phyloP scores from a whole-genome alignment of 805 yeast genomes.

The Candida peoriensis region DNA sequence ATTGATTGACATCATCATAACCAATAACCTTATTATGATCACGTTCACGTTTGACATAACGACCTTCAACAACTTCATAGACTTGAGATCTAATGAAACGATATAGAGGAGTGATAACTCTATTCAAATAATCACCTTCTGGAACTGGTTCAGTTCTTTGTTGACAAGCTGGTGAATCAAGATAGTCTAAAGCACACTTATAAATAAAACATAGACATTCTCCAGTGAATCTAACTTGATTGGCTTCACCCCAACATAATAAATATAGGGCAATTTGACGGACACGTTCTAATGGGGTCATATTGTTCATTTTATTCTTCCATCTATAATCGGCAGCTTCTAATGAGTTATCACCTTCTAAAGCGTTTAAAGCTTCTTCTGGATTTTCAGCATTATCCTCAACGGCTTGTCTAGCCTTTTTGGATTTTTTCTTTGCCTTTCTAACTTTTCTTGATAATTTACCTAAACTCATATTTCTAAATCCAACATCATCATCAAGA shows the following conservation, averaged over 20 bases:
- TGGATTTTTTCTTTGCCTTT: conserved; percentile 75
- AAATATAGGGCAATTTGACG: conserved; percentile 74
- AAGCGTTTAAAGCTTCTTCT: conserved; percentile 52
- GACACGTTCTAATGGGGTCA: conserved; percentile 73
- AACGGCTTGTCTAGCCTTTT: conserved; percentile 66
- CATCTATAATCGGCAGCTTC: conserved; percentile 81
- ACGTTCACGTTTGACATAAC: conserved; percentile 72
- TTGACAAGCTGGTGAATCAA: conserved; percentile 85
- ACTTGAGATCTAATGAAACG: conserved; percentile 76
- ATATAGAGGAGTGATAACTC: conserved; percentile 89
- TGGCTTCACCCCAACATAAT: conserved; percentile 86
- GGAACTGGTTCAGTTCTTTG: conserved; percentile 79
- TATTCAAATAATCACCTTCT: conserved; percentile 84
- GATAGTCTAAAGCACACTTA: conserved; percentile 91
- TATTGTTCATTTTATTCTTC: conserved; percentile 73
- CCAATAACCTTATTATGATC: conserved; percentile 82
- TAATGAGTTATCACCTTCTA: conserved; percentile 80
- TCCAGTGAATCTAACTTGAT: conserved; percentile 88
- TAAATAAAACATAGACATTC: conserved; percentile 90
- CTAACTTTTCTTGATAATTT: conserved; percentile 74
- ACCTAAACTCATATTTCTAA: conserved; percentile 74
- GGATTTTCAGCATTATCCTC: conserved; percentile 63
- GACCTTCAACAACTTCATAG: conserved; percentile 75
- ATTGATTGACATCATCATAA: conserved; percentile 97
- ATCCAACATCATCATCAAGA: conserved; percentile 79